Base-by-base conservation (phyloP, 805 yeast genomes). In the Yueomyces sinensis region DNA sequence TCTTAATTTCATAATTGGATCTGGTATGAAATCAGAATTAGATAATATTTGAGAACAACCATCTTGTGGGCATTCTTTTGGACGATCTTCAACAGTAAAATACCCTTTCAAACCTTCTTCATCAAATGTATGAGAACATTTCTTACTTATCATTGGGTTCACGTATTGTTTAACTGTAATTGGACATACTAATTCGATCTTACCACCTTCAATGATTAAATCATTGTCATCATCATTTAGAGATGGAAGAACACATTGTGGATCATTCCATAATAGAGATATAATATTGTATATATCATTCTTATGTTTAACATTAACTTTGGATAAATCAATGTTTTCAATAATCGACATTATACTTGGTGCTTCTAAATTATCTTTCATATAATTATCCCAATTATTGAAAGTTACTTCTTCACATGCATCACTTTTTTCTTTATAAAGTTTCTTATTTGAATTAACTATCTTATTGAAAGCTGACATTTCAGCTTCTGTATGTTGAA, bases 91-190 rank as follows among this genome's bases (percentile, higher is more conserved):
- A n/a, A n/a, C n/a, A 7, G 42, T 43, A 36, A 62, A 33, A 58
- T 62, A 60, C 15, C 52, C 54, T 9, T 41, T 32, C 2, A 79
- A 58, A 16, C 71, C 64, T 3, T 46, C 55, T 34, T 58, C 54
- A 43, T 80, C 87, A 47, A 66, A 79, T 0, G 72, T 70, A 55
- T 82, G 93, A 0, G 62, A 60, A 54, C 93, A 82, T 22, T 49
- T 54, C 18, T 45, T 54, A 3, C 78, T 70, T n/a, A 59, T 66
- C 45, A 70, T 61, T 0, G 93, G 91, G 3, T 56, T 56, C 17
- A 52, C 59, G 51, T 70, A 77, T 30, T 60, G 51, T 34, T 65
- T 60, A 38, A 68, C 48, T 0, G 86, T 71, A 13, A 81, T 61
- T 0, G 89, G 89, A 49, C 87, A 84, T 18, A 62, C 66, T 37